Evolutionary conservation across 1,284 basidiomycete species (phyloP).

Genomic region (Sporisorium reilianum): DNA sequence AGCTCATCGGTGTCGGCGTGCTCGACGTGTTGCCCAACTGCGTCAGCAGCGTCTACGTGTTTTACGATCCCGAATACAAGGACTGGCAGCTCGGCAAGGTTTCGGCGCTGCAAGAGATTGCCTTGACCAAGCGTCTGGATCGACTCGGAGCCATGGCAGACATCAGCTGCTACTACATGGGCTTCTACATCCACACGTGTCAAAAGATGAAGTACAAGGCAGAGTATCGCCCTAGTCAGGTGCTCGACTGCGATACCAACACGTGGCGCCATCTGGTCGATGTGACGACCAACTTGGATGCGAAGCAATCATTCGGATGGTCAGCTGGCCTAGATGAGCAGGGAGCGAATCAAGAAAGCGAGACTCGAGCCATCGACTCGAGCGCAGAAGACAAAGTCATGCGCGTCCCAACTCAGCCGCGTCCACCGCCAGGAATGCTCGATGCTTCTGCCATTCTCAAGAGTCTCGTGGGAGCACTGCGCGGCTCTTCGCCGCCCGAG

Average conservation of each 20-base stretch:
- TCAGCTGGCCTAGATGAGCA: constrained; percentile 5
- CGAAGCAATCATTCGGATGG: constrained; percentile 25
- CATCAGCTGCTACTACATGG: constrained; percentile 48
- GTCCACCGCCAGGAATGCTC: constrained; percentile 67
- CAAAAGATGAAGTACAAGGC: constrained; percentile 97
- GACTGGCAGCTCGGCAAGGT: constrained; percentile 83
- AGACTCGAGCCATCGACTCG: constrained; percentile 6
- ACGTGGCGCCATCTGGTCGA: constrained; percentile 26
- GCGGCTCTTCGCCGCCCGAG: constrained; percentile 4
- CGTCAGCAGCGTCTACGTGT: constrained; percentile 95
- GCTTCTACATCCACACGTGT: constrained; percentile 72
- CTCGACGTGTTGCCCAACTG: constrained; percentile 90
- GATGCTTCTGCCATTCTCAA: constrained; percentile 56
- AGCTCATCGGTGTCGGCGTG: constrained; percentile 87
- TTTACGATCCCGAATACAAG: constrained; percentile 86
- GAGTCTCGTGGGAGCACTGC: constrained; percentile 3
- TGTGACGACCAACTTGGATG: constrained; percentile 14
- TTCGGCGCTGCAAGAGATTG: constrained; percentile 60
- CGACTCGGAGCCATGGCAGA: constrained; percentile 23
- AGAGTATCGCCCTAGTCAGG: constrained; percentile 86
- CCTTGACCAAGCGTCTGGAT: constrained; percentile 48
- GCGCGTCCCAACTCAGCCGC: constrained; percentile 41
- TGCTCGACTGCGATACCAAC: constrained; percentile 75
- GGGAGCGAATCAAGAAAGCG: not conserved
- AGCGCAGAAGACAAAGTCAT: constrained; percentile 32